These are phyloP conservation scores for Cordyceps cateniannulata DNA, from an alignment of 2,329 filamentous ascomycete genomes.

Conservation along the genomic window DNA sequence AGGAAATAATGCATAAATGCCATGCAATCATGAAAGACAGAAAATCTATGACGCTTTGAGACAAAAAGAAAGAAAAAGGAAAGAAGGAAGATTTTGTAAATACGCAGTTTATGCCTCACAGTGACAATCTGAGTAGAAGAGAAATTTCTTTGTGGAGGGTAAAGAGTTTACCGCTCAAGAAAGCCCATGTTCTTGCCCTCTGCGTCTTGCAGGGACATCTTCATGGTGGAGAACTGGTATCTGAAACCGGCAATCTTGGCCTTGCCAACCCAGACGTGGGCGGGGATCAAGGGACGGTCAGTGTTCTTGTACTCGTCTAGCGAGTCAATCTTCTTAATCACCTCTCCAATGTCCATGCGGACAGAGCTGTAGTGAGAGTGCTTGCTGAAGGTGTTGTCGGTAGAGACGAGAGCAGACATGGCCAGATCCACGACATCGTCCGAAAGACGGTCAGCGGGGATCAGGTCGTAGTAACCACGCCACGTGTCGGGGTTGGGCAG, in stretches of 20 bases:
- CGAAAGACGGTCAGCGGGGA: constrained; percentile 12
- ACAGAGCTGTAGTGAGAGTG: constrained; percentile 14
- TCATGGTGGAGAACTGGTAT: constrained; percentile 13
- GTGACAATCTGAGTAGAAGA: constrained; percentile 5
- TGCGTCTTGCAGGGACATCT: constrained; percentile 10
- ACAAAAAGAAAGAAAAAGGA: constrained; percentile 10
- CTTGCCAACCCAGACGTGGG: constrained; percentile 13
- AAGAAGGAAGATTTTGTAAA: neutral
- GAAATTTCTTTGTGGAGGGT: neutral
- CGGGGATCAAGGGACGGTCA: constrained; percentile 11
- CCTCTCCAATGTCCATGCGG: constrained; percentile 14
- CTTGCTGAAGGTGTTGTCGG: constrained; percentile 8
- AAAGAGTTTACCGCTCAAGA: constrained; percentile 10
- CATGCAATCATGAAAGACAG: constrained; percentile 11
- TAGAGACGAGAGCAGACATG: constrained; percentile 8
- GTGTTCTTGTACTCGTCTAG: constrained; percentile 11
- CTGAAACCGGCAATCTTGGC: constrained; percentile 13
- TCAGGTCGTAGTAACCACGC: constrained; percentile 13
- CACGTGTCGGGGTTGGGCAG: constrained; percentile 12
- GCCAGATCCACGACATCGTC: constrained; percentile 13
- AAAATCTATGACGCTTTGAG: constrained; percentile 14
- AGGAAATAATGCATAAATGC: constrained; percentile 12
- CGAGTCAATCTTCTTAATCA: constrained; percentile 12
- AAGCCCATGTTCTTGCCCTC: constrained; percentile 13
- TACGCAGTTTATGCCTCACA: constrained; percentile 9